Base-by-base conservation (phyloP, 495 filamentous ascomycete genomes). In the Xylaria flabelliformis region DNA sequence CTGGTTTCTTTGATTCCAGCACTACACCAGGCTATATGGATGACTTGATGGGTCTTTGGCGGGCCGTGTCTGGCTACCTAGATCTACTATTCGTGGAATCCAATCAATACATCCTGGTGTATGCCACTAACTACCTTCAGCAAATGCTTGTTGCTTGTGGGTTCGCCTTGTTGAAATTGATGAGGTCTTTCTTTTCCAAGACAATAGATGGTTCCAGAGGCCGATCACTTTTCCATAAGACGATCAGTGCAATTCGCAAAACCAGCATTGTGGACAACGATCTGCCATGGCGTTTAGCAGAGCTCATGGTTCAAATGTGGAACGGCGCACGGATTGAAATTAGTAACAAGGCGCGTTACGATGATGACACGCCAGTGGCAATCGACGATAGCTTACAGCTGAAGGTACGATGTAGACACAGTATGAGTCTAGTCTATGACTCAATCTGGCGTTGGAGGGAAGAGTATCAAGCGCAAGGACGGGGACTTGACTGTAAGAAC, bases 371-470 rank as follows among this genome's bases (percentile, higher is more conserved):
- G 39, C 73, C 78, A 21, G 78, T 82, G 36, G 79, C 78, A 51
- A 83, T 88, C 15, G 93, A 97, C 77, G 91, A 92, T 83, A 90
- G 85, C 46, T 78, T 98, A 62, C 90, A 94, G 81, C 84, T 98
- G 19, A 95, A 94, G 80, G 93, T 97, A 6, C 89, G 93, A 68
- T 96, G 93, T 76, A 88, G 94, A 12, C 94, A 95, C 88, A 97
- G 93, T 80, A 95, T 98, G 92, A 95, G 92, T 74, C 85, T 97
- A 8, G 92, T 98, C 3, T 97, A 91, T 78, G 94, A 98, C 81
- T 94, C 91, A 4, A 93, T 97, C 32, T 97, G 94, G 94, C 90
- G 94, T 67, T 98, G 94, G 94, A 87, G 94, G 70, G 93, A 97
- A 77, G 92, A 94, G 79, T 92, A 92, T 72, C 91, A 94, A 76